Evolutionary conservation across 352 stramenopile species (phyloP).

Genomic region (Pythium angustatum): DNA sequence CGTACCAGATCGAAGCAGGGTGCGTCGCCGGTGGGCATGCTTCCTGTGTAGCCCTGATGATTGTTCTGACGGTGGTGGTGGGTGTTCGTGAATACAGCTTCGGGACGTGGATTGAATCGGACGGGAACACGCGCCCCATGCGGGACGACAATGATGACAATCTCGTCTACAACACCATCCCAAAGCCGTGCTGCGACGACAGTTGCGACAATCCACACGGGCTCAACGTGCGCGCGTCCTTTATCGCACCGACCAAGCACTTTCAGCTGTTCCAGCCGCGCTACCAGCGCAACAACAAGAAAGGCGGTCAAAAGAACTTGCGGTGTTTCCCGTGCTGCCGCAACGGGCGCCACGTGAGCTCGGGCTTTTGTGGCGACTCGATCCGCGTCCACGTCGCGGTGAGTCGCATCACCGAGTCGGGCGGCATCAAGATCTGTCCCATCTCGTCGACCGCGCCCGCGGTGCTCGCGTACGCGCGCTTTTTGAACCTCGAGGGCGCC

Average conservation of each 20-base stretch:
- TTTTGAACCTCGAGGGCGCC: constrained; percentile 70
- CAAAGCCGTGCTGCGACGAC: constrained; percentile 77
- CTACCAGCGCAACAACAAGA: constrained; percentile 92
- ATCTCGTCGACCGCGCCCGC: constrained; percentile 66
- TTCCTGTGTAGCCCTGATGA: no score
- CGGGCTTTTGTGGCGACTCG: constrained; percentile 85
- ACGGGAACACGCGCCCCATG: constrained; percentile 82
- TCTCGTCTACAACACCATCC: constrained; percentile 73
- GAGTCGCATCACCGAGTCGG: constrained; percentile 71
- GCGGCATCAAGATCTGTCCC: constrained; percentile 80
- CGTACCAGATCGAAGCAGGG: constrained; percentile 84
- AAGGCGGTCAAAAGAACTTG: constrained; percentile 88
- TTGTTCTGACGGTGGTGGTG: no score
- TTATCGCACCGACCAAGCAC: constrained; percentile 75
- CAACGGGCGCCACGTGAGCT: constrained; percentile 78
- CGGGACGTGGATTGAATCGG: constrained; percentile 81
- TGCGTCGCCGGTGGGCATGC: constrained; percentile 8
- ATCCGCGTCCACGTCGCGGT: constrained; percentile 82
- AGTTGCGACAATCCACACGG: constrained; percentile 83
- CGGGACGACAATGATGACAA: constrained; percentile 75
- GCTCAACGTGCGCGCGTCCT: constrained; percentile 75
- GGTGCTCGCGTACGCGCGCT: constrained; percentile 67
- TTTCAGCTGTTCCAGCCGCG: constrained; percentile 78
- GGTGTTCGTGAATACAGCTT: constrained; percentile 55
- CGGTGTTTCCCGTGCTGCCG: constrained; percentile 87